These are phyloP conservation scores for Rosellinia necatrix DNA, from an alignment of 2,329 filamentous ascomycete genomes.

Conservation along the genomic window DNA sequence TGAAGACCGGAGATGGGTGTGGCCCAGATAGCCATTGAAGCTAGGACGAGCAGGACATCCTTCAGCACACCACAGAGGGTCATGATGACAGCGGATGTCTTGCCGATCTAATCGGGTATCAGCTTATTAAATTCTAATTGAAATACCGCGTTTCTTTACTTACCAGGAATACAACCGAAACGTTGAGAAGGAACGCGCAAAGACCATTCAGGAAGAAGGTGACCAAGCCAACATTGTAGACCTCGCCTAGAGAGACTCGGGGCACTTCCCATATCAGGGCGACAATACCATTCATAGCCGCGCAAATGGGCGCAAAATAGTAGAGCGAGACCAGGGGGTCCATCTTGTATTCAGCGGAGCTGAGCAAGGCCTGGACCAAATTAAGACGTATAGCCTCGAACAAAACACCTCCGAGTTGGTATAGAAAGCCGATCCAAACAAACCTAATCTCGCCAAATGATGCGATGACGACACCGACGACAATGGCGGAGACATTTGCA, in stretches of 20 bases:
- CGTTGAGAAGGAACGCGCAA: slow-evolving; percentile 80
- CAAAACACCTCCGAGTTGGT: slow-evolving; percentile 76
- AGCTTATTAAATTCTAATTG: slow-evolving; percentile 27
- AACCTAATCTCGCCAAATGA: slow-evolving; percentile 97
- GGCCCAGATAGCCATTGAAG: slow-evolving; percentile 81
- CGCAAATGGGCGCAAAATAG: slow-evolving; percentile 87
- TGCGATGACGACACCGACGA: slow-evolving; percentile 91
- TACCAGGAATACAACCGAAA: slow-evolving; percentile 86
- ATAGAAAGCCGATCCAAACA: slow-evolving; percentile 76
- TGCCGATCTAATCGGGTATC: slow-evolving; percentile 71
- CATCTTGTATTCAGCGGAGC: slow-evolving; percentile 88
- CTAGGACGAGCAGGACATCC: slow-evolving; percentile 80
- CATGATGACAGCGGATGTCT: slow-evolving; percentile 83
- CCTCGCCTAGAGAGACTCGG: slow-evolving; percentile 68
- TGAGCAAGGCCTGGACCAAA: slow-evolving; percentile 83
- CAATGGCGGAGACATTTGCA: slow-evolving; percentile 92
- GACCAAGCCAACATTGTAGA: slow-evolving; percentile 73
- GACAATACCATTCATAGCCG: slow-evolving; percentile 77
- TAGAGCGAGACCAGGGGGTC: slow-evolving; percentile 86
- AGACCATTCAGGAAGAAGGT: slow-evolving; percentile 77
- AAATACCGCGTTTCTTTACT: slow-evolving; percentile 40
- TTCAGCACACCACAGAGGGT: slow-evolving; percentile 88
- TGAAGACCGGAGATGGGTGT: slow-evolving; percentile 76
- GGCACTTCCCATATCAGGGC: slow-evolving; percentile 77
- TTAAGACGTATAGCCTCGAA: slow-evolving; percentile 84